Percentiles rank a stretch among this genome's conserved stretches.
Conservation (phyloP, 2,329 filamentous ascomycete species). For the Madurella mycetomatis region DNA sequence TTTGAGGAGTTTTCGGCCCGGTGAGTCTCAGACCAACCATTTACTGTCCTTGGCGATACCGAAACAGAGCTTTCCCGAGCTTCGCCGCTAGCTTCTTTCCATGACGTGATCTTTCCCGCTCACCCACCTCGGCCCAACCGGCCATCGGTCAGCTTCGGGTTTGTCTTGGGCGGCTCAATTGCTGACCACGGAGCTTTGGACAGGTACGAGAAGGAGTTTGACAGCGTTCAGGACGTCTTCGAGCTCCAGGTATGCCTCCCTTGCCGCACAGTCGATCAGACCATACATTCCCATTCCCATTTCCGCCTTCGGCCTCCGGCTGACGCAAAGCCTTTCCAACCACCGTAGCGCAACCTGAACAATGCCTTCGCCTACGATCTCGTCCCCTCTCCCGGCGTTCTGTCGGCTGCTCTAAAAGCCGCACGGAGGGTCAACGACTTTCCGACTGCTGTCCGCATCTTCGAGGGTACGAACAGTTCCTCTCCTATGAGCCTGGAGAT, state of each 20-base stretch:
- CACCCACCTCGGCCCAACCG: neutral
- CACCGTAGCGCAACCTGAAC: conserved; percentile 80
- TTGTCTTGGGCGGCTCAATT: conserved; percentile 27
- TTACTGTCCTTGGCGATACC: neutral
- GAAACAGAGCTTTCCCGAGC: conserved; percentile 17
- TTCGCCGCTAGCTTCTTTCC: conserved; percentile 10
- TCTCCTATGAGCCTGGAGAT: conserved; percentile 13
- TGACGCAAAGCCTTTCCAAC: conserved; percentile 11
- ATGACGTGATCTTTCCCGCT: conserved; percentile 13
- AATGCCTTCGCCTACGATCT: conserved; percentile 99
- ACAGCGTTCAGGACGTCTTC: conserved; percentile 95
- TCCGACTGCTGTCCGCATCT: conserved; percentile 95
- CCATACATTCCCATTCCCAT: neutral
- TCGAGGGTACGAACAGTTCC: conserved; percentile 69
- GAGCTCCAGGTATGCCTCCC: conserved; percentile 81
- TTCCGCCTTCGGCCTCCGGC: conserved; percentile 2
- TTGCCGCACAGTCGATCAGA: neutral
- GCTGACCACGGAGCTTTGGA: conserved; percentile 35
- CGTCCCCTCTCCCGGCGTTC: conserved; percentile 87
- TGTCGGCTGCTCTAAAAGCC: conserved; percentile 86
- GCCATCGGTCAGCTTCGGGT: conserved; percentile 1
- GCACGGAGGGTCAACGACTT: conserved; percentile 97
- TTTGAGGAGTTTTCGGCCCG: conserved; percentile 98
- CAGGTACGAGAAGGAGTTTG: conserved; percentile 99
- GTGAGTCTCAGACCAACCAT: conserved; percentile 51